Evolutionary conservation across 257 asterid species (phyloP).

Genomic region (Ehretia macrophylla): DNA sequence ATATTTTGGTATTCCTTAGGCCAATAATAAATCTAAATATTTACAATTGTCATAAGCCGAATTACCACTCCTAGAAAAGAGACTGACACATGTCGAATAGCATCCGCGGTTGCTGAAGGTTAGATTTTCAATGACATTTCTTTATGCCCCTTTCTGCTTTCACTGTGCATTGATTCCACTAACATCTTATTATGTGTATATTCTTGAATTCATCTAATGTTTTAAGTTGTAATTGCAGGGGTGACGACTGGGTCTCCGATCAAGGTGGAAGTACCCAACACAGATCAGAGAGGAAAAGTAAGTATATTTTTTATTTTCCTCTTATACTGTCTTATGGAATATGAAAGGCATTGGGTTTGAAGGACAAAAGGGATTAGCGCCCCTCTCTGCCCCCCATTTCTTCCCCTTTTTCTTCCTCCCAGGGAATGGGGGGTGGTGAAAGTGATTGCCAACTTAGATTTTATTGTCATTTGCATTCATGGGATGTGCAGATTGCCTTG

Average conservation of each 20-base stretch:
- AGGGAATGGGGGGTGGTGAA: not conserved
- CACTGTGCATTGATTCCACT: slow-evolving; percentile 1
- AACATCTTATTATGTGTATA: slow-evolving; percentile 11
- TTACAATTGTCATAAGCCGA: slow-evolving; percentile 46
- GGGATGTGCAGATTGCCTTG: too few species aligned
- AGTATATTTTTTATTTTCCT: slow-evolving; percentile 16
- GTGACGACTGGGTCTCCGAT: slow-evolving; percentile 95
- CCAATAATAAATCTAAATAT: slow-evolving; percentile 15
- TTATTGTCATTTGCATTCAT: not conserved
- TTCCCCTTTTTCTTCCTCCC: too few species aligned
- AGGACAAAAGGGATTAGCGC: too few species aligned
- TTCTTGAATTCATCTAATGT: slow-evolving; percentile 15
- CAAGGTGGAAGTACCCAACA: slow-evolving; percentile 90
- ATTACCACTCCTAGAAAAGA: slow-evolving; percentile 98
- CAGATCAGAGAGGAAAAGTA: slow-evolving; percentile 95
- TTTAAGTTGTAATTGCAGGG: slow-evolving; percentile 43
- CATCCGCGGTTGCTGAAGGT: slow-evolving; percentile 91
- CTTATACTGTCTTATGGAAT: not conserved
- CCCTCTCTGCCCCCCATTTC: too few species aligned
- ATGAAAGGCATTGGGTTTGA: not conserved
- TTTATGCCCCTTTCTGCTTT: slow-evolving; percentile 12
- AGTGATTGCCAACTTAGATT: not conserved
- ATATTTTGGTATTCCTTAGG: slow-evolving; percentile 12
- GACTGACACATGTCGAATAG: slow-evolving; percentile 85
- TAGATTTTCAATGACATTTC: slow-evolving; percentile 14